phyloP scores from a whole-genome alignment of 1,284 basidiomycete genomes.

The Melampsora americana region DNA sequence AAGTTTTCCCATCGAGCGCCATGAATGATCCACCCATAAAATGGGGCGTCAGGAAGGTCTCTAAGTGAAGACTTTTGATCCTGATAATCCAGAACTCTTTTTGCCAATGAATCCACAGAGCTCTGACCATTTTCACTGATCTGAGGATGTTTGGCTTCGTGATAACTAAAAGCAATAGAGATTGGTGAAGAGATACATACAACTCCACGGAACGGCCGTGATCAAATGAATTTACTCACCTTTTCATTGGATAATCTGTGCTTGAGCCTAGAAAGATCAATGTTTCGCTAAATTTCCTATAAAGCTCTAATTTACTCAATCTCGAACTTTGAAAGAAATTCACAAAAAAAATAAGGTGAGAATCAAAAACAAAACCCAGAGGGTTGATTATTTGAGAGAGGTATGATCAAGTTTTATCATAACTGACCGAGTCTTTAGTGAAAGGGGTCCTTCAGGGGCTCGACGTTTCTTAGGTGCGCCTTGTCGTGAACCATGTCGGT shows the following conservation, averaged over 20 bases:
- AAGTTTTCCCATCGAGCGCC: conserved; percentile 2
- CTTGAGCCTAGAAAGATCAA: not conserved
- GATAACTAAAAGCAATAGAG: not conserved
- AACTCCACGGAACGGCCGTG: not conserved
- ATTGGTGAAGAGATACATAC: no score
- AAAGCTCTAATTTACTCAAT: not conserved
- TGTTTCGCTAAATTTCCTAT: not conserved
- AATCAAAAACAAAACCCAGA: no score
- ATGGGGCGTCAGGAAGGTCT: not conserved
- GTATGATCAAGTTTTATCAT: not conserved
- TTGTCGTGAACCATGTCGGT: not conserved
- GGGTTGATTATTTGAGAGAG: no score
- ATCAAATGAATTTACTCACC: not conserved
- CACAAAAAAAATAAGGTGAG: not conserved
- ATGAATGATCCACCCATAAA: conserved; percentile 3
- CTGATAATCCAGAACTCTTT: not conserved
- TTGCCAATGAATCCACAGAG: not conserved
- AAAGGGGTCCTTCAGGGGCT: not conserved
- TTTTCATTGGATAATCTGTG: not conserved
- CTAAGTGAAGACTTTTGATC: not conserved
- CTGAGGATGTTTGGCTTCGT: not conserved
- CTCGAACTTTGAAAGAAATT: not conserved
- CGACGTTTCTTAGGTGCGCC: not conserved
- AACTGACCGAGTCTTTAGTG: not conserved
- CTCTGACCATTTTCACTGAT: not conserved